Conservation (phyloP, 768 basidiomycete species). For the Boletus tomentosulus region DNA sequence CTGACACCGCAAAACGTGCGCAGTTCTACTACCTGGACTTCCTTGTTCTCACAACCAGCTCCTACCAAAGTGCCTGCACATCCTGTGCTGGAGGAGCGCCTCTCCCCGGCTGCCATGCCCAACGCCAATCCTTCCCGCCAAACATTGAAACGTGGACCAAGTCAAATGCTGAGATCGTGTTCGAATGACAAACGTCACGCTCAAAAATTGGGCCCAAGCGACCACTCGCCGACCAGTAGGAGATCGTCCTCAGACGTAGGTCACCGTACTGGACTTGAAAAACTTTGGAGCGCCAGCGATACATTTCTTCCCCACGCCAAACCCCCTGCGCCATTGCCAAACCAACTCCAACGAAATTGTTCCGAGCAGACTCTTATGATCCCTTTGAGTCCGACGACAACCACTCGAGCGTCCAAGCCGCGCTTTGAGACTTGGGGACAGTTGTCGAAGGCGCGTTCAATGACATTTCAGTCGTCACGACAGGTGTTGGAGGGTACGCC, state of each 20-base stretch:
- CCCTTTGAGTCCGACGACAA: not conserved
- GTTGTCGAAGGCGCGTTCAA: not conserved
- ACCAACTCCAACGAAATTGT: constrained; percentile 9
- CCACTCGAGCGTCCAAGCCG: not conserved
- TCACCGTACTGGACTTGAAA: not conserved
- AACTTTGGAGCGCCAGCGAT: constrained; percentile 18
- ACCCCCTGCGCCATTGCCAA: constrained; percentile 13
- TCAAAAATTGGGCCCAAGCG: not conserved
- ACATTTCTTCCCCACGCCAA: constrained; percentile 21
- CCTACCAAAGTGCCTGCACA: not conserved
- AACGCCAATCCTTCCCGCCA: not conserved
- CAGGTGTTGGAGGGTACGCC: not conserved
- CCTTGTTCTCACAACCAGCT: not conserved
- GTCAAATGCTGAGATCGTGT: not conserved
- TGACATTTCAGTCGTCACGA: not conserved
- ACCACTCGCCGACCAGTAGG: not conserved
- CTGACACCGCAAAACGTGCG: not conserved
- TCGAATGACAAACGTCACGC: not conserved
- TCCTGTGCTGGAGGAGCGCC: not conserved
- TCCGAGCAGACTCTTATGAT: not conserved
- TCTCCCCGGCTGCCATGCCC: too few relatives aligned
- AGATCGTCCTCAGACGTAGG: not conserved
- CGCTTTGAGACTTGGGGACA: not conserved
- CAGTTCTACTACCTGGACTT: not conserved
- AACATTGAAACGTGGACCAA: not conserved